phyloP scores from a whole-genome alignment of 2,329 filamentous ascomycete genomes.

The Bertia moriformis region DNA sequence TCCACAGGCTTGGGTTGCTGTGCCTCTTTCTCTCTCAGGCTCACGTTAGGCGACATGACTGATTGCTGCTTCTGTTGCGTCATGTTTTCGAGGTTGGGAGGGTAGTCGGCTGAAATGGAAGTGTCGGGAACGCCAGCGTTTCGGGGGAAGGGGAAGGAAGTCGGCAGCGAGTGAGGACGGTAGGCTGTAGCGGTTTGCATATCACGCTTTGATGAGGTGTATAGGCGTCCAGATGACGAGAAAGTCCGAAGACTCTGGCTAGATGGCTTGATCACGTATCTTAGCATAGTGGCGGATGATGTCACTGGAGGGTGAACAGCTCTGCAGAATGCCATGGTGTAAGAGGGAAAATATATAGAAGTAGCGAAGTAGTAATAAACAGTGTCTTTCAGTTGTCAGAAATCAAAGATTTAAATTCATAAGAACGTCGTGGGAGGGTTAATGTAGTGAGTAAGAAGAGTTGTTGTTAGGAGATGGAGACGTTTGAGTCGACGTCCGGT shows the following conservation, averaged over 20 bases:
- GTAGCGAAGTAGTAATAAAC: too few relatives aligned
- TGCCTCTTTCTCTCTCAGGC: constrained; percentile 46
- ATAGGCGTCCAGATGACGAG: constrained; percentile 23
- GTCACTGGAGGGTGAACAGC: constrained; percentile 22
- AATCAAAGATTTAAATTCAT: too few relatives aligned
- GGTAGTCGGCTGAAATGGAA: constrained; percentile 34
- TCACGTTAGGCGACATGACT: constrained; percentile 19
- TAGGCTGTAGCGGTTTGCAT: constrained; percentile 54
- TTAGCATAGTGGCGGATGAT: constrained; percentile 23
- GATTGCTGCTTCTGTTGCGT: not conserved
- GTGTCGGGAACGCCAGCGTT: constrained; percentile 43
- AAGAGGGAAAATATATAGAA: too few relatives aligned
- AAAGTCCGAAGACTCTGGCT: constrained; percentile 25
- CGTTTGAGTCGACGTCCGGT: too few relatives aligned
- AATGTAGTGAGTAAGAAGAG: too few relatives aligned
- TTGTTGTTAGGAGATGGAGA: constrained; percentile 1
- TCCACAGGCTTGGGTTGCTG: constrained; percentile 45
- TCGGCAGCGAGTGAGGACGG: constrained; percentile 40
- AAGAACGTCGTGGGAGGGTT: too few relatives aligned
- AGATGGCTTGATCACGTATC: constrained; percentile 10
- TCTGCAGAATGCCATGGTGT: constrained; percentile 21
- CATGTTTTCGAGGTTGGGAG: constrained; percentile 4
- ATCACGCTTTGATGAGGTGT: constrained; percentile 37
- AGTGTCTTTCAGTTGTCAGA: too few relatives aligned
- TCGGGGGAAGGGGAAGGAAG: constrained; percentile 35